Percentiles rank a stretch among this genome's conserved stretches.
Evolutionary conservation across 1,284 basidiomycete species (phyloP).

Genomic region (Neolentinus lepideus): DNA sequence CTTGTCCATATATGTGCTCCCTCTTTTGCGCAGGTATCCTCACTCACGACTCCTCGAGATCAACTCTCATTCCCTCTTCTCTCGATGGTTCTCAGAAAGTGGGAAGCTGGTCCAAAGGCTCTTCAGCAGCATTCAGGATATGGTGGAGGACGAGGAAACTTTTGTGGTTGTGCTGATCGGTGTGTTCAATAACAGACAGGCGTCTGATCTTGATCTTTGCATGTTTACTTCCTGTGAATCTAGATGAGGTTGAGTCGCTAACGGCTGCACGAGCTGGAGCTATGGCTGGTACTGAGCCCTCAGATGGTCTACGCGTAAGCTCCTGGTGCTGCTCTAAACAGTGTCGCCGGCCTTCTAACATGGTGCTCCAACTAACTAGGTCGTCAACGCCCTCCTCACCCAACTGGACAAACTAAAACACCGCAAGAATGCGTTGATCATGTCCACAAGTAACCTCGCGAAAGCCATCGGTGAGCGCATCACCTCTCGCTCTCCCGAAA

Average conservation of each 20-base stretch:
- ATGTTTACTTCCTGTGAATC: conserved; percentile 5
- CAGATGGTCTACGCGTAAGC: conserved; percentile 85
- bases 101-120: conserved; percentile 96
- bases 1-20: no score
- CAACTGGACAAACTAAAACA: conserved; percentile 95
- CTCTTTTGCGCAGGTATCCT: conserved; percentile 55
- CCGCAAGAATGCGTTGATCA: conserved; percentile 88
- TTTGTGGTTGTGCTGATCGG: conserved; percentile 96
- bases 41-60: conserved; percentile 91
- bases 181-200: conserved; percentile 21
- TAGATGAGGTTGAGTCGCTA: conserved; percentile 95
- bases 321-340: neutral
- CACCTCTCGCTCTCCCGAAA: neutral
- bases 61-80: conserved; percentile 95
- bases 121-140: conserved; percentile 83
- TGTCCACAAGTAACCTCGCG: conserved; percentile 95
- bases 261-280: conserved; percentile 93
- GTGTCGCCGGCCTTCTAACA: conserved; percentile 2
- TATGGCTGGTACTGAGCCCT: conserved; percentile 90
- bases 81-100: conserved; percentile 97
- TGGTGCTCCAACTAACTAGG: conserved; percentile 40
- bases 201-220: neutral
- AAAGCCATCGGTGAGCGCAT: conserved; percentile 78
- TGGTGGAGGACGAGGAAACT: conserved; percentile 83
- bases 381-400: conserved; percentile 95